Evolutionary conservation across 495 filamentous ascomycete genomes (phyloP), one percentile per base, ranked within the genome.

Genomic region (Pseudevernia furfuracea): DNA sequence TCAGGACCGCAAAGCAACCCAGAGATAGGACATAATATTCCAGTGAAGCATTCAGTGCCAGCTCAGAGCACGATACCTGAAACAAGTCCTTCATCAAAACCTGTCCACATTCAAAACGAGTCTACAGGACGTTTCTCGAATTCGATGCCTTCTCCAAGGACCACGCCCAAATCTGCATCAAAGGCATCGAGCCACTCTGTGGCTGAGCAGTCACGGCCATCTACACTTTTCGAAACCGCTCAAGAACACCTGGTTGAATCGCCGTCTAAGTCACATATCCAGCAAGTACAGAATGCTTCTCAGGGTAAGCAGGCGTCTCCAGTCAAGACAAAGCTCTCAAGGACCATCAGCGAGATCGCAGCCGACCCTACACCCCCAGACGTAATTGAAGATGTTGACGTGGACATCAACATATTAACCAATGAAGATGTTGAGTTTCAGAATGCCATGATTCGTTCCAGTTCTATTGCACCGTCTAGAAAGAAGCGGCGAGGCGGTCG

Each of bases 311-410:
- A 43, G 19, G 19, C 11, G 9, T 66, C 67, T 19, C 65, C 79
- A 11, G 78, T 72, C 12, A 80, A 79, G 55, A 76, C 75, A 41
- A 72, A 74, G 39, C 77, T 76, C 48, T 75, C 77, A 23, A 74
- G 77, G 52, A 71, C 73, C 43, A 66, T 82, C 58, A 76, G 77
- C 11, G 77, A 81, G 28, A 81, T 82, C 66, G 78, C 76, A 8
- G 73, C 73, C 0, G 77, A 81, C 46, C 71, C 69, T 46, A 78
- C 79, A 9, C 79, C 79, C 4, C 72, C 75, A 38, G 71, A 74
- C 46, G 71, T 69, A 32, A 69, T 63, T 15, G 70, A 69, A 39
- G 67, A 65, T 17, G 74, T 75, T n/a, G 78, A 80, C 48, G 57
- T 80, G 11, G 73, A 76, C 23, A 72, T 81, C 44, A 72, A 72